phyloP scores from a whole-genome alignment of 2,329 filamentous ascomycete species.

The Aspergillus luchuensis region DNA sequence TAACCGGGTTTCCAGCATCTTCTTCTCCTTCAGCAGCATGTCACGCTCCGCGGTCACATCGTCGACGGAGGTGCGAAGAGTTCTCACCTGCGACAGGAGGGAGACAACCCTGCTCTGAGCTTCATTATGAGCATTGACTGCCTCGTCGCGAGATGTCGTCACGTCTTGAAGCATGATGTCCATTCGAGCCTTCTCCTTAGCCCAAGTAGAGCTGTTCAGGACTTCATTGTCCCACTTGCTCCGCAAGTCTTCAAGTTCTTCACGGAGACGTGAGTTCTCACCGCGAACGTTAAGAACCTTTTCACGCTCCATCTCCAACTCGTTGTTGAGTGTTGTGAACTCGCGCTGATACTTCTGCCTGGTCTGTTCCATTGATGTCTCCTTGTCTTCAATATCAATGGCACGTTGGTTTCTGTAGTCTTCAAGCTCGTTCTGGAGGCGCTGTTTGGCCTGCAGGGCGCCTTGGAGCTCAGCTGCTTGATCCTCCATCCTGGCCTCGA shows the following conservation, averaged over 20 bases:
- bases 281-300: conserved; percentile 81
- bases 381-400: conserved; percentile 96
- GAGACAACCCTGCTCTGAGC: conserved; percentile 91
- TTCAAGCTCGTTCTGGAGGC: conserved; percentile 94
- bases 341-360: conserved; percentile 96
- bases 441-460: conserved; percentile 84
- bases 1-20: conserved; percentile 78
- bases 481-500: conserved; percentile 90
- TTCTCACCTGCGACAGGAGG: conserved; percentile 84
- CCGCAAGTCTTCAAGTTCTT: conserved; percentile 91
- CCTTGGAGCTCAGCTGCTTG: conserved; percentile 85
- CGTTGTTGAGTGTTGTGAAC: conserved; percentile 83
- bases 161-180: conserved; percentile 89
- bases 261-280: conserved; percentile 84
- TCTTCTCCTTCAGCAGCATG: conserved; percentile 82
- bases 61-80: conserved; percentile 79
- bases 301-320: conserved; percentile 90
- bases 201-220: conserved; percentile 95
- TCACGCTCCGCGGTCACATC: conserved; percentile 86
- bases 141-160: conserved; percentile 88
- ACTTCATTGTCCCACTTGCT: conserved; percentile 99
- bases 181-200: conserved; percentile 92
- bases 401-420: conserved; percentile 94
- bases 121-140: conserved; percentile 88
- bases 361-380: conserved; percentile 93